Evolutionary conservation across 176 grass and related monocot species (phyloP).

Genomic region (Oryza punctata): DNA sequence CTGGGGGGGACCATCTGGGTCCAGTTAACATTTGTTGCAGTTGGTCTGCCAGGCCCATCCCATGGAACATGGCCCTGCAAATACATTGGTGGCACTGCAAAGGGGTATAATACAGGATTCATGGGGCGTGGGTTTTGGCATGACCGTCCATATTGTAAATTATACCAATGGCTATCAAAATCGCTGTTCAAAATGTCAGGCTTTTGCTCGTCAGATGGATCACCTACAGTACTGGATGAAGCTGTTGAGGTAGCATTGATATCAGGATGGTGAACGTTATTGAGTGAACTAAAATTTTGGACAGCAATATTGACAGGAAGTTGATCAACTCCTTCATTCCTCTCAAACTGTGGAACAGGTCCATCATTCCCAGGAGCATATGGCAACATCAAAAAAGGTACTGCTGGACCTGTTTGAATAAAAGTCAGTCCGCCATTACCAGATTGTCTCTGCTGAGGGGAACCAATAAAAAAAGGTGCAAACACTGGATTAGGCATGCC

Average conservation of each 20-base stretch:
- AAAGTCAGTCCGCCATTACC: constrained; percentile 68
- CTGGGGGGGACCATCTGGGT: constrained; percentile 53
- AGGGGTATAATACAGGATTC: constrained; percentile 44
- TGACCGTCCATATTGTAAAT: constrained; percentile 69
- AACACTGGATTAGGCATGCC: constrained; percentile 59
- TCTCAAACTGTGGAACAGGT: constrained; percentile 55
- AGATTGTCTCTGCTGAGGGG: constrained; percentile 62
- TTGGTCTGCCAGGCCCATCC: constrained; percentile 70
- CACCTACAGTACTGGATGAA: constrained; percentile 44
- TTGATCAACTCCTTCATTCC: constrained; percentile 58
- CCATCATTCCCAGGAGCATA: constrained; percentile 55
- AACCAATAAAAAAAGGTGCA: constrained; percentile 63
- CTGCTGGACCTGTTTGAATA: constrained; percentile 66
- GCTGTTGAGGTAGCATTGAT: constrained; percentile 39
- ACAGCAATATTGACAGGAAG: constrained; percentile 42
- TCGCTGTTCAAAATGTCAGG: constrained; percentile 88
- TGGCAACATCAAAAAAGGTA: constrained; percentile 64
- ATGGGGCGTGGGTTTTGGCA: constrained; percentile 61
- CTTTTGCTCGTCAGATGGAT: constrained; percentile 59
- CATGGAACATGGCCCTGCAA: constrained; percentile 68
- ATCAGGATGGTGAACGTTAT: constrained; percentile 54
- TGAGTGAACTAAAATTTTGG: constrained; percentile 51
- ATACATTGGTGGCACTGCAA: constrained; percentile 49
- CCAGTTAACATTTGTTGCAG: constrained; percentile 66
- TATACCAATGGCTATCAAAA: constrained; percentile 60